A percentile compares a stretch with the other conserved stretches of the same genome.
These are phyloP conservation scores for Fusarium redolens DNA, from an alignment of 2,329 filamentous ascomycete genomes.

Conservation along the genomic window DNA sequence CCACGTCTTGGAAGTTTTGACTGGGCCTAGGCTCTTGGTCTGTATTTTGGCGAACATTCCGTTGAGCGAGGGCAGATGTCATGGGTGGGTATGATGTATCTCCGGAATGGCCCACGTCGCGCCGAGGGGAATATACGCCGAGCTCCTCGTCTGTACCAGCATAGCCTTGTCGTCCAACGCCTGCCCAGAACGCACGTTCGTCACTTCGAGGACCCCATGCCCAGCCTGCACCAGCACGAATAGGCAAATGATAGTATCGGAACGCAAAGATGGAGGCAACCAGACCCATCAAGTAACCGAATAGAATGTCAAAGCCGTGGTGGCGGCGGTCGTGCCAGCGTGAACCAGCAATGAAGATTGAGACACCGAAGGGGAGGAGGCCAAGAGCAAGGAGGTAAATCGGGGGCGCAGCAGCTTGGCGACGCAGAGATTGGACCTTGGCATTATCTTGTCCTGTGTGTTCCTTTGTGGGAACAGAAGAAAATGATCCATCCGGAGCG, in stretches of 20 bases:
- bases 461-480: constrained; percentile 41
- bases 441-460: constrained; percentile 46
- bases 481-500: constrained; percentile 32
- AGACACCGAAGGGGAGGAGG: constrained; percentile 76
- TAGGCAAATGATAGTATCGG: constrained; percentile 86
- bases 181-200: constrained; percentile 82
- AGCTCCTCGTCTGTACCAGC: constrained; percentile 55
- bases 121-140: constrained; percentile 18
- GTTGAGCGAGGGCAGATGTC: constrained; percentile 39
- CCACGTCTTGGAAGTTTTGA: constrained; percentile 49
- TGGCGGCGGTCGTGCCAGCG: constrained; percentile 91
- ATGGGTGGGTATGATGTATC: constrained; percentile 44
- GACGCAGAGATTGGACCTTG: constrained; percentile 60
- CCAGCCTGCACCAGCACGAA: constrained; percentile 82
- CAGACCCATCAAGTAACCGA: constrained; percentile 83
- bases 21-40: constrained; percentile 24
- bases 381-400: constrained; percentile 78
- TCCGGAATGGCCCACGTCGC: constrained; percentile 42
- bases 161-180: constrained; percentile 71
- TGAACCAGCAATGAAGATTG: constrained; percentile 85
- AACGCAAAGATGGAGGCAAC: constrained; percentile 79
- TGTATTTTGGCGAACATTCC: constrained; percentile 26
- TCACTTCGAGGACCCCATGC: constrained; percentile 83
- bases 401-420: constrained; percentile 84
- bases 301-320: constrained; percentile 91